Evolutionary conservation across 306 rosid species (phyloP).

Genomic region (Lathyrus aphaca): DNA sequence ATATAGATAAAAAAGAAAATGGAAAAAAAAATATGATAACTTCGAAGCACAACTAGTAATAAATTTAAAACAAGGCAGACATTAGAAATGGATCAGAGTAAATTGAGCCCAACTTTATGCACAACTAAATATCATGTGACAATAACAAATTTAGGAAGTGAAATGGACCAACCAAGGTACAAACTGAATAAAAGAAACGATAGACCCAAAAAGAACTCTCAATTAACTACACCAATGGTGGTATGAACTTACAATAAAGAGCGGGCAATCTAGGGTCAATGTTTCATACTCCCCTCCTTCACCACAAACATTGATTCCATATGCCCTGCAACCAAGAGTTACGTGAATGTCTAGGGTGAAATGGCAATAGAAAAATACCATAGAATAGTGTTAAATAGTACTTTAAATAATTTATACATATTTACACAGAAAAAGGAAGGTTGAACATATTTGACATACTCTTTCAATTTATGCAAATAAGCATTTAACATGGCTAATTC

Average conservation of each 20-base stretch:
- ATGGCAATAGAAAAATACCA: slow-evolving; percentile 13
- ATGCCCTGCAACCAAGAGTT: slow-evolving; percentile 57
- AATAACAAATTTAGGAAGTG: slow-evolving; percentile 1
- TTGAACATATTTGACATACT: slow-evolving; percentile 50
- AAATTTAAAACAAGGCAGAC: slow-evolving; percentile 11
- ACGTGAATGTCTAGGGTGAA: slow-evolving; percentile 10
- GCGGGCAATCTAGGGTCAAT: slow-evolving; percentile 92
- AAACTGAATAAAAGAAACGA: slow-evolving; percentile 22
- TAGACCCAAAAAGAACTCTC: background rate
- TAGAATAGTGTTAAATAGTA: slow-evolving; percentile 3
- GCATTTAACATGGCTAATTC: slow-evolving; percentile 70
- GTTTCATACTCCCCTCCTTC: slow-evolving; percentile 99
- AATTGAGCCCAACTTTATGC: background rate
- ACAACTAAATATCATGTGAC: slow-evolving; percentile 6
- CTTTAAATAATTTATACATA: slow-evolving; percentile 28
- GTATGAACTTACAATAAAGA: slow-evolving; percentile 68
- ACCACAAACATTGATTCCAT: slow-evolving; percentile 91
- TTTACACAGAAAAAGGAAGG: slow-evolving; percentile 31
- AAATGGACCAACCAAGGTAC: no score
- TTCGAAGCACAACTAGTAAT: slow-evolving; percentile 6
- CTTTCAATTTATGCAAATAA: slow-evolving; percentile 83
- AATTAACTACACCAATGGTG: slow-evolving; percentile 5
- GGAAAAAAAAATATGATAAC: slow-evolving; percentile 10
- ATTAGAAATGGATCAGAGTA: slow-evolving; percentile 30
- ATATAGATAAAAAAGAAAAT: slow-evolving; percentile 31